phyloP scores from a whole-genome alignment of 192 early-diverging fungal genomes.

The Entrophospora sp. region DNA sequence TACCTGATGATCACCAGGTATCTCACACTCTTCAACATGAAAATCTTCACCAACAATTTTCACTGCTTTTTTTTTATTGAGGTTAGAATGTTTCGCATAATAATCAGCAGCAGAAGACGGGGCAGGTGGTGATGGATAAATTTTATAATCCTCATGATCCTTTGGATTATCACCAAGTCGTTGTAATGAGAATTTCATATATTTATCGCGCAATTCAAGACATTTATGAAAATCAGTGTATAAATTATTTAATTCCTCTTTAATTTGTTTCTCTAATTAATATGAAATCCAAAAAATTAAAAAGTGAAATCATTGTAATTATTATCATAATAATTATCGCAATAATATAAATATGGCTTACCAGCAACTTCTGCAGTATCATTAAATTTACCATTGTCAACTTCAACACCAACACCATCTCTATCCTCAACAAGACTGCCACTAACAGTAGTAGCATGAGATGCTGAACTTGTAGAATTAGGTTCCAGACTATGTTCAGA shows the following conservation, averaged over 20 bases:
- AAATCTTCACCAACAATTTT: conserved; percentile 35
- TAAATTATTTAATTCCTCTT: conserved; percentile 47
- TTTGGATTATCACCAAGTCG: conserved; percentile 74
- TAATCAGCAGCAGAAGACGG: too few species aligned
- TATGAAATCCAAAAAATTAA: too few species aligned
- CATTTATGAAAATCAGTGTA: conserved; percentile 60
- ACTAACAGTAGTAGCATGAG: too few species aligned
- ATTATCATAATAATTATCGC: too few species aligned
- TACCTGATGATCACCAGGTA: conserved; percentile 29
- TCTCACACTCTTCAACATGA: conserved; percentile 22
- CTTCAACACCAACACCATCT: too few species aligned
- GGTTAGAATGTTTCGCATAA: too few species aligned
- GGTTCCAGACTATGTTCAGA: too few species aligned
- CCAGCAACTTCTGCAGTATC: too few species aligned
- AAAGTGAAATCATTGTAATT: background rate
- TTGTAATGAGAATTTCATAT: conserved; percentile 71
- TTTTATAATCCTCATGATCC: conserved; percentile 65
- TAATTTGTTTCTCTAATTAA: background rate
- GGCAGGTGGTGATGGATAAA: conserved; percentile 79
- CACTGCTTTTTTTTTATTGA: conserved; percentile 24
- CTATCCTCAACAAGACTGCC: too few species aligned
- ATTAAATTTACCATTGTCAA: too few species aligned
- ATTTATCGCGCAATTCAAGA: conserved; percentile 72
- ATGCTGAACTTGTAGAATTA: too few species aligned
- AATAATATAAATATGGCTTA: too few species aligned